Base-by-base conservation (phyloP, 164 flowering plant genomes). In the Chimonanthus praecox region DNA sequence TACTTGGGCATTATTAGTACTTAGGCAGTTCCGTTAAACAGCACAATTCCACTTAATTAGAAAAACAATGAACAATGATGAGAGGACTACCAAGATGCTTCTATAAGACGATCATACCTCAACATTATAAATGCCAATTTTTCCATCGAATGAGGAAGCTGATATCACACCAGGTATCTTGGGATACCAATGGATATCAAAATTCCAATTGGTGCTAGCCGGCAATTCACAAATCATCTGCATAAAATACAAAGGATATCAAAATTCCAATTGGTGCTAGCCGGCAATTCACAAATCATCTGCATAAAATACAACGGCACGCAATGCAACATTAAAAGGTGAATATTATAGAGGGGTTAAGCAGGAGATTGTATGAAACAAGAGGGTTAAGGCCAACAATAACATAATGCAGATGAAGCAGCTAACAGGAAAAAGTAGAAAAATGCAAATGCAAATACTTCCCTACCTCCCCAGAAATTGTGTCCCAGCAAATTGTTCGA, bases 121-220 rank as follows among this genome's bases (percentile, higher is more conserved):
- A 62, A 94, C 89, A 77, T 96, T 96, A 72, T 94, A 94, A 58
- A 96, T 78, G 78, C 97, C 94, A 84, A 96, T 85, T 80, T 92
- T 96, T 69, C 98, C 98, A 86, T 96, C 99, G 87, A 88, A 96
- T 13, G 99, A 94, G 75, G 98, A 96, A 58, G 99, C 91, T 71
- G 97, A 88, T 81, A 96, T 91, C 51, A 96, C 84, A 60, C 99
- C 99, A 11, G 99, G 99, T 69, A 90, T 86, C 85, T 85, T 94
- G 16, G 97, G 86, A 81, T 96, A 94, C 99, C 98, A 94, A 74
- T 96, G 99, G 18, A 96, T 82, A 85, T 96, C 99, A 82, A 92
- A 94, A 80, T 91, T 94, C 97, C 95, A 93, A 80, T 90, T 93
- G 74, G 88, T 84, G 65, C 95, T 88, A 45, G 89, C 82, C 7